Evolutionary conservation across 129 eudicot genomes (phyloP).

Genomic region (Kitagawia praeruptora): DNA sequence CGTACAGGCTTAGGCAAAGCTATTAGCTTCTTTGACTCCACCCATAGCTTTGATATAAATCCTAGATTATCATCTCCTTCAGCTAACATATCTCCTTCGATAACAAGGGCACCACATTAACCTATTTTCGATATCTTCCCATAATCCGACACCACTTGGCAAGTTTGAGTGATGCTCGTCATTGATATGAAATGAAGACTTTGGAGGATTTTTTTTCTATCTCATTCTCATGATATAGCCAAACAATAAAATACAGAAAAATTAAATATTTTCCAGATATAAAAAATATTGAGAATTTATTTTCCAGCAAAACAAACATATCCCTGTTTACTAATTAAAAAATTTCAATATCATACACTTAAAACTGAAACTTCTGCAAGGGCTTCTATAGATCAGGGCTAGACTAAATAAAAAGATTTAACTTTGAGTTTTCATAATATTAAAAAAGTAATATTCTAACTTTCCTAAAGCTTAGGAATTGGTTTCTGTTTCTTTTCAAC

Average conservation of each 20-base stretch:
- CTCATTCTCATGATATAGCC: background rate
- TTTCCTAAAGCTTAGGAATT: constrained; percentile 39
- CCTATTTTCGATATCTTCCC: background rate
- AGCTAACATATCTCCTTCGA: background rate
- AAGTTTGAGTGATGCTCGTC: background rate
- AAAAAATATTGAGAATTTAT: background rate
- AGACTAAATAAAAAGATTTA: background rate
- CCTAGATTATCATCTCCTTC: background rate
- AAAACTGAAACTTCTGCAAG: background rate
- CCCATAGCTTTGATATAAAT: background rate
- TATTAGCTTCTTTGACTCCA: background rate
- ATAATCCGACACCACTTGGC: background rate
- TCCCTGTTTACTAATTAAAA: background rate
- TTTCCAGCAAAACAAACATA: background rate
- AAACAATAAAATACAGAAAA: background rate
- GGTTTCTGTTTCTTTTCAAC: constrained; percentile 28
- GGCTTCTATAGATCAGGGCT: no score
- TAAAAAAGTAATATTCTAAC: background rate
- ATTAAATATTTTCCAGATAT: background rate
- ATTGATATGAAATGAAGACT: background rate
- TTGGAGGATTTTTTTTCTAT: background rate
- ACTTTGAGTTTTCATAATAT: background rate
- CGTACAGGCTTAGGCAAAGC: no score
- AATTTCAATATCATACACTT: background rate
- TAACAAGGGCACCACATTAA: no score